Conservation (phyloP, 371 early-diverging fungal species). For the Circinella minor region DNA sequence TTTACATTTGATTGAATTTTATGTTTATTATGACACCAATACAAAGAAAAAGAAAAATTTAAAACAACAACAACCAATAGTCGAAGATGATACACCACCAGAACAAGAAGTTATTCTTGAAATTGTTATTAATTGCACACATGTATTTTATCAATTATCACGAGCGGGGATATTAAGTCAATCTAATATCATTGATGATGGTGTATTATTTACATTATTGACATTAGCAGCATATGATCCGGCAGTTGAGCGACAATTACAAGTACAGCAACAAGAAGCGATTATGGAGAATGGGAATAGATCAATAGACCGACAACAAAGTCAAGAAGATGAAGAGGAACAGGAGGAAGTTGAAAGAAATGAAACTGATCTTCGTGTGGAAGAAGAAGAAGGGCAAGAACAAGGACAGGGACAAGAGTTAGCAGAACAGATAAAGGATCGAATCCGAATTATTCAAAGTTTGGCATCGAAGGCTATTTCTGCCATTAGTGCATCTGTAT, state of each 20-base stretch:
- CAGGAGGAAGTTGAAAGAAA: not conserved
- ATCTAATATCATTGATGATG: slow-evolving; percentile 45
- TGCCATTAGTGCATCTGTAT: slow-evolving; percentile 37
- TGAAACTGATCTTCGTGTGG: not conserved
- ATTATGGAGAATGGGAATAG: too few relatives aligned
- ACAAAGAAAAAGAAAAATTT: slow-evolving; percentile 16
- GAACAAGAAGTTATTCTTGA: slow-evolving; percentile 34
- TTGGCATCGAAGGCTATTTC: slow-evolving; percentile 54
- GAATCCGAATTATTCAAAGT: slow-evolving; percentile 39
- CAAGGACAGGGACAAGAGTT: not conserved
- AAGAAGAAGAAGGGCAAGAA: not conserved
- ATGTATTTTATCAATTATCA: slow-evolving; percentile 46
- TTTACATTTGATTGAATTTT: slow-evolving; percentile 37
- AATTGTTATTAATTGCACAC: slow-evolving; percentile 48
- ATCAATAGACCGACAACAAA: not conserved
- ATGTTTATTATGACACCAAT: slow-evolving; percentile 21
- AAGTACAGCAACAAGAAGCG: too few relatives aligned
- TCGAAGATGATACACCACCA: slow-evolving; percentile 6
- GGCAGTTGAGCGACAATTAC: slow-evolving; percentile 3
- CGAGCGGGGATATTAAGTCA: slow-evolving; percentile 50
- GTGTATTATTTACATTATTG: slow-evolving; percentile 37
- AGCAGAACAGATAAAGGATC: slow-evolving; percentile 28
- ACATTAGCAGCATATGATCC: slow-evolving; percentile 37
- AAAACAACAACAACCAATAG: slow-evolving; percentile 6
- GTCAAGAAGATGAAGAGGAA: slow-evolving; percentile 13